phyloP scores from a whole-genome alignment of 179 eudicot species.

The Corrigiola litoralis region DNA sequence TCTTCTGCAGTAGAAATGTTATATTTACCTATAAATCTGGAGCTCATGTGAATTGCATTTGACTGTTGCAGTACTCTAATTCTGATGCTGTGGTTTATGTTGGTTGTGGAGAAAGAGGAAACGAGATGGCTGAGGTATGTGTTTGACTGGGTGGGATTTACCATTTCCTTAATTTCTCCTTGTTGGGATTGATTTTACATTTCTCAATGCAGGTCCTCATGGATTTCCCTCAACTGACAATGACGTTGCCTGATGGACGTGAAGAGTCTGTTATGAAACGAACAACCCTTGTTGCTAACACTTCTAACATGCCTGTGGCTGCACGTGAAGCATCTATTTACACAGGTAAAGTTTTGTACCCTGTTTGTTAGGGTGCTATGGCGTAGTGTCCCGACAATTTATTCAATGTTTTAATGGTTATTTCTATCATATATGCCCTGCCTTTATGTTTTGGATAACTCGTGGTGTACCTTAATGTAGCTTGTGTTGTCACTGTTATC shows the following conservation, averaged over 20 bases:
- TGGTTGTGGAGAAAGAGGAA: slow-evolving; percentile 99
- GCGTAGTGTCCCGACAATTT: background rate
- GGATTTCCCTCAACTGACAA: slow-evolving; percentile 99
- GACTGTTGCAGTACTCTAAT: slow-evolving; percentile 78
- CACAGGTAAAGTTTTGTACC: slow-evolving; percentile 51
- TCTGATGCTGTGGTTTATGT: slow-evolving; percentile 98
- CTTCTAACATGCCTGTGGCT: slow-evolving; percentile 99
- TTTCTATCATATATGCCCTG: too few relatives aligned
- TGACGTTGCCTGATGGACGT: slow-evolving; percentile 99
- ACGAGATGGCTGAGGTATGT: slow-evolving; percentile 98
- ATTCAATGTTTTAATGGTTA: background rate
- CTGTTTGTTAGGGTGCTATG: background rate
- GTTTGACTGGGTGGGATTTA: slow-evolving; percentile 1
- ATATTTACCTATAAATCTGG: background rate
- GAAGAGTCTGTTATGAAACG: slow-evolving; percentile 99
- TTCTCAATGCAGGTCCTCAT: slow-evolving; percentile 67
- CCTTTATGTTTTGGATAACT: too few relatives aligned
- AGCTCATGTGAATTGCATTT: slow-evolving; percentile 3
- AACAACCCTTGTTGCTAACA: slow-evolving; percentile 97
- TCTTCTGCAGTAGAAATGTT: background rate
- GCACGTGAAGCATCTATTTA: slow-evolving; percentile 99
- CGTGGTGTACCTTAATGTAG: too few relatives aligned
- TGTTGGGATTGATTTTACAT: slow-evolving; percentile 4
- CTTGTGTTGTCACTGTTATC: too few relatives aligned
- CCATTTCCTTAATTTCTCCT: background rate